These are phyloP conservation scores for Bocquillonia castaneifolia DNA, from an alignment of 441 rosid species.

Conservation along the genomic window DNA sequence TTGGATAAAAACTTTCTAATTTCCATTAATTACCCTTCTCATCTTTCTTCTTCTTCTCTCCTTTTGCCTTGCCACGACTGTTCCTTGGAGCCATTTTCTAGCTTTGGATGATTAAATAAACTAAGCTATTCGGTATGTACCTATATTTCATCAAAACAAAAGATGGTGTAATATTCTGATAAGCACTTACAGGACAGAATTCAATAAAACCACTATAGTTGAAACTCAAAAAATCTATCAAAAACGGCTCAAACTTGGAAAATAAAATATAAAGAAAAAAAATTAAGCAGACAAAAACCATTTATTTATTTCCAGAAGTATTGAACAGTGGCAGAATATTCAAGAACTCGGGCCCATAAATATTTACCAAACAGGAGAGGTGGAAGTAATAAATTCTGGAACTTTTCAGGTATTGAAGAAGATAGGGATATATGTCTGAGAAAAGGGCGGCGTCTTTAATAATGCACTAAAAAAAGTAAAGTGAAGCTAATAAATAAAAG, in stretches of 20 bases:
- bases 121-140: not conserved
- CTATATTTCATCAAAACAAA: not conserved
- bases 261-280: not conserved
- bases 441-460: slow-evolving; percentile 11
- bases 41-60: slow-evolving; percentile 95
- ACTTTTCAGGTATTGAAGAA: slow-evolving; percentile 20
- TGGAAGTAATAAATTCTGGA: slow-evolving; percentile 3
- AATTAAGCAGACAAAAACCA: too few species aligned
- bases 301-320: too few species aligned
- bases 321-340: too few species aligned
- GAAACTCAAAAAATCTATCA: not conserved
- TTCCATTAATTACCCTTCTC: slow-evolving; percentile 53
- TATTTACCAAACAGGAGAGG: slow-evolving; percentile 25
- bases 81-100: slow-evolving; percentile 87
- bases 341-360: not conserved
- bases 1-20: too few species aligned
- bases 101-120: slow-evolving; percentile 17
- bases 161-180: too few species aligned
- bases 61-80: slow-evolving; percentile 81
- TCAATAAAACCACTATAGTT: slow-evolving; percentile 2
- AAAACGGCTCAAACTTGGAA: not conserved
- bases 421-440: slow-evolving; percentile 2
- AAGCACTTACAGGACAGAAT: not conserved
- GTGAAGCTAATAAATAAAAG: too few species aligned
- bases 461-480: slow-evolving; percentile 21